Percentiles rank a stretch among this genome's conserved stretches.
Evolutionary conservation across 1,139 yeast genomes (phyloP).

Genomic region (Pichia sp.): DNA sequence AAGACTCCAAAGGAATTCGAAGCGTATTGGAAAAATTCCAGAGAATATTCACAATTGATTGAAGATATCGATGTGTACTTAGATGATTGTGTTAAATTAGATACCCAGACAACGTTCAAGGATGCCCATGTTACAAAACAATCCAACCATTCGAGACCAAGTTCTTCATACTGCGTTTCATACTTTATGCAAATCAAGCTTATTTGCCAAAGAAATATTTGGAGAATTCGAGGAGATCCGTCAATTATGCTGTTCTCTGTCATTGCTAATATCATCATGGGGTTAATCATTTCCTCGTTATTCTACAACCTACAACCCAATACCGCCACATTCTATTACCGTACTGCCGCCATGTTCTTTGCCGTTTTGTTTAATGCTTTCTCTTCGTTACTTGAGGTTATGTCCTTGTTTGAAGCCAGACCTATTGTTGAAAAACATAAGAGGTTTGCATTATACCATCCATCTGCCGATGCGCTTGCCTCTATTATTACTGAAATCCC

Average conservation of each 20-base stretch:
- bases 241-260: slow-evolving; percentile 45
- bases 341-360: slow-evolving; percentile 55
- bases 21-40: slow-evolving; percentile 41
- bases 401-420: slow-evolving; percentile 43
- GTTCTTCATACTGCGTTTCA: slow-evolving; percentile 44
- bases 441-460: slow-evolving; percentile 51
- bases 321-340: slow-evolving; percentile 50
- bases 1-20: slow-evolving; percentile 42
- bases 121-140: slow-evolving; percentile 37
- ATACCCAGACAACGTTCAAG: slow-evolving; percentile 33
- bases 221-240: slow-evolving; percentile 47
- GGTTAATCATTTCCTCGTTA: slow-evolving; percentile 49
- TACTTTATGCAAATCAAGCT: slow-evolving; percentile 43
- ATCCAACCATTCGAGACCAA: slow-evolving; percentile 34
- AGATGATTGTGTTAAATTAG: slow-evolving; percentile 24
- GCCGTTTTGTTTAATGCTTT: slow-evolving; percentile 49
- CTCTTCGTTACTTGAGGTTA: slow-evolving; percentile 49
- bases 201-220: slow-evolving; percentile 43
- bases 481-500: slow-evolving; percentile 44
- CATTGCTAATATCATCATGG: slow-evolving; percentile 44
- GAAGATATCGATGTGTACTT: slow-evolving; percentile 35
- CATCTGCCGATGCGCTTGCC: slow-evolving; percentile 54
- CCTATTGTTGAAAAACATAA: slow-evolving; percentile 55
- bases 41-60: slow-evolving; percentile 33
- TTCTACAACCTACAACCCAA: slow-evolving; percentile 41